Evolutionary conservation across 129 eudicot genomes (phyloP), one percentile per base, ranked within the genome.

Genomic region (Lactuca saligna): DNA sequence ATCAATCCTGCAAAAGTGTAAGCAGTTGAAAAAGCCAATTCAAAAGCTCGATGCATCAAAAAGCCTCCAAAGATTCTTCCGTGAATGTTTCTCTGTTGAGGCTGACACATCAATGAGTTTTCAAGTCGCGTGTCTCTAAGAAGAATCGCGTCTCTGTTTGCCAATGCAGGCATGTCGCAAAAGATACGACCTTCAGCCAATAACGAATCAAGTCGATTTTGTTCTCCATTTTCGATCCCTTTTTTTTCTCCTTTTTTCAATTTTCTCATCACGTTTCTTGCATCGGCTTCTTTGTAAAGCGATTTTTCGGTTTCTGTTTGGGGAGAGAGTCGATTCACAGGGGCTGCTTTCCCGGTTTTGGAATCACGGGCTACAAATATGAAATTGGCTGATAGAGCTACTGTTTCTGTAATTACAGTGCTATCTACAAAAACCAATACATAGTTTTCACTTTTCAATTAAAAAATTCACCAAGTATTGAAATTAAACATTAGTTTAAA

Each of bases 291-390:
- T 81, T 85, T 80, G 29, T 77, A 89, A 15, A 94, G 83, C 57
- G 51, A 42, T 33, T 82, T 89, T 68, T 94, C 99, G n/a, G 69
- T 65, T 67, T 89, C 88, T 3, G 97, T 94, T 85, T 89, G 80
- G 8, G 99, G 99, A 54, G 78, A 76, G 41, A 94, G 85, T 61
- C 99, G 89, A 51, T 94, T 94, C 70, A 94, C 97, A 10, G 87
- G 90, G 68, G 99, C 97, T 48, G 99, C 97, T 81, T 85, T 82
- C 77, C 90, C 83, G 2, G 97, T 89, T 81, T 89, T 84, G 41
- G 96, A 94, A 82, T 94, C 99, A 51, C 96, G 97, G 32, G 99
- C 99, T 61, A 94, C 99, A 14, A 89, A 94, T 59, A 94, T 94
- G 76, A 94, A 94, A 70, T 90, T 94, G 65, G 99, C 99, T 0